phyloP scores from a whole-genome alignment of 805 yeast genomes.

The Saccharomyces mikatae region DNA sequence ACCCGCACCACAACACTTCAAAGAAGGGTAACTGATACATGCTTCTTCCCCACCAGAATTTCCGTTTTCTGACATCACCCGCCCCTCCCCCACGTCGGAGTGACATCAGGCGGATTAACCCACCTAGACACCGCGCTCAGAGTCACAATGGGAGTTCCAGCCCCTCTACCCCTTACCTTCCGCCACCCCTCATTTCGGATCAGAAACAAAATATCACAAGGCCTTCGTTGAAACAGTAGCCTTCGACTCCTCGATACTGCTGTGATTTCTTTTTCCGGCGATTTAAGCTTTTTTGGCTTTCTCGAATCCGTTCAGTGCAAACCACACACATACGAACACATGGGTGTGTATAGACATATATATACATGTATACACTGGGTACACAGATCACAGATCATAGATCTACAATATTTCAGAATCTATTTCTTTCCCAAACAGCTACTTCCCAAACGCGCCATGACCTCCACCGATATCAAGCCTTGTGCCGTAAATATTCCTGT shows the following conservation, averaged over 20 bases:
- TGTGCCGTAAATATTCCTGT: slow-evolving; percentile 6
- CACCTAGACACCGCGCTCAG: not conserved
- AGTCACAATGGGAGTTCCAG: not conserved
- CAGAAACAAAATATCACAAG: not conserved
- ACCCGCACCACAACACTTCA: not conserved
- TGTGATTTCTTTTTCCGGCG: not conserved
- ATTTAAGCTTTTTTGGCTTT: not conserved
- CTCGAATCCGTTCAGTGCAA: not conserved
- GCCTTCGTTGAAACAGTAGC: not conserved
- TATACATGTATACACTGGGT: not conserved
- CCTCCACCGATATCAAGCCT: not conserved
- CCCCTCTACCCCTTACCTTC: not conserved
- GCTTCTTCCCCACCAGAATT: not conserved
- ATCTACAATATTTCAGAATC: not conserved
- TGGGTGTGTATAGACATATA: not conserved
- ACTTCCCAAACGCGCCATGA: not conserved
- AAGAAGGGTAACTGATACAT: not conserved
- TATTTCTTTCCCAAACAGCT: not conserved
- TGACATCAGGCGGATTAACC: not conserved
- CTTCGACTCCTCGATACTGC: not conserved
- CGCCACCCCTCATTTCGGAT: not conserved
- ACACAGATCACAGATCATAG: not conserved
- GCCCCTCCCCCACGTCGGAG: not conserved
- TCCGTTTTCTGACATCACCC: not conserved
- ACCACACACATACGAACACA: not conserved